Evolutionary conservation across 2,329 filamentous ascomycete species (phyloP).

Genomic region (Penicillium sp.): DNA sequence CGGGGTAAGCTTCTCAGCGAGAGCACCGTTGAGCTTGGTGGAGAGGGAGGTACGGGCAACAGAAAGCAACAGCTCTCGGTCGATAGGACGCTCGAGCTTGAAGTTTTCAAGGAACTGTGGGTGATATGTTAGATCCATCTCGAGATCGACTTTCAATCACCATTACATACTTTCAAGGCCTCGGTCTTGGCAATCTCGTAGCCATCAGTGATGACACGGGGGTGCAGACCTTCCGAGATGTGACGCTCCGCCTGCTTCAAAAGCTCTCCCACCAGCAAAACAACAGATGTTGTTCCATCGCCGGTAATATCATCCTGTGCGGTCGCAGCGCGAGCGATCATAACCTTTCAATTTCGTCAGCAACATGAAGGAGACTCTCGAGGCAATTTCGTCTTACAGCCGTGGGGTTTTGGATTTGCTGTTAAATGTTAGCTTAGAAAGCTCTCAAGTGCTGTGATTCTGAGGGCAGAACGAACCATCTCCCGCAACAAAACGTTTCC

Average conservation of each 20-base stretch:
- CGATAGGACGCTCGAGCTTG: constrained; percentile 83
- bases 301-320: constrained; percentile 98
- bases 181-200: constrained; percentile 96
- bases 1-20: constrained; percentile 88
- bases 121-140: constrained; percentile 14
- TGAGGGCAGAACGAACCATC: constrained; percentile 49
- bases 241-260: constrained; percentile 96
- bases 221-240: constrained; percentile 95
- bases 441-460: neutral
- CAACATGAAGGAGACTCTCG: constrained; percentile 8
- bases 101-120: constrained; percentile 84
- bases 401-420: constrained; percentile 97
- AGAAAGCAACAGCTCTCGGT: constrained; percentile 87
- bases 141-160: neutral
- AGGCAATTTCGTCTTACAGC: constrained; percentile 58
- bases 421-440: constrained; percentile 31
- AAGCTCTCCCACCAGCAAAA: constrained; percentile 91
- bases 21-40: constrained; percentile 86
- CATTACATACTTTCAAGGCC: constrained; percentile 68
- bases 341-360: constrained; percentile 47
- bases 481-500: constrained; percentile 78
- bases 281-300: constrained; percentile 95
- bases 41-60: constrained; percentile 92
- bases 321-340: constrained; percentile 79
- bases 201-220: constrained; percentile 92